A percentile compares a stretch with the other conserved stretches of the same genome.
These are phyloP conservation scores for Fusarium zealandicum DNA, from an alignment of 2,329 filamentous ascomycete genomes.

Conservation along the genomic window DNA sequence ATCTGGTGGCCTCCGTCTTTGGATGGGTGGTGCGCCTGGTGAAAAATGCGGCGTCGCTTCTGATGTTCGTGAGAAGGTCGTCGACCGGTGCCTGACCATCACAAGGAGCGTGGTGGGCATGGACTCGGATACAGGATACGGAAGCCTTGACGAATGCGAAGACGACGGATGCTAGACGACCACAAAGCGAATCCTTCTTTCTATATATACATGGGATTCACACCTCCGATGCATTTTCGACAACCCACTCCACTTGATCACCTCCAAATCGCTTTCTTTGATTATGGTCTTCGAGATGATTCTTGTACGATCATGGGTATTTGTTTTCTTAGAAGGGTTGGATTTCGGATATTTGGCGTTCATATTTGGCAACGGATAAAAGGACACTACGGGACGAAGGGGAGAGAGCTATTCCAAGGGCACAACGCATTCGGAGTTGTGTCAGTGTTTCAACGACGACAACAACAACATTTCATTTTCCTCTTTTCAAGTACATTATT, in stretches of 20 bases:
- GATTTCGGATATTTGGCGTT: conserved; percentile 36
- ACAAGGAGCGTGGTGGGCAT: conserved; percentile 66
- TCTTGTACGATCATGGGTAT: conserved; percentile 42
- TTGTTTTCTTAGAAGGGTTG: conserved; percentile 35
- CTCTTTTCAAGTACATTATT: conserved; percentile 24
- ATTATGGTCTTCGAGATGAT: conserved; percentile 27
- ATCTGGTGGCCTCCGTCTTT: conserved; percentile 64
- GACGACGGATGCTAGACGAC: conserved; percentile 41
- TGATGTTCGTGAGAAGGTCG: conserved; percentile 60
- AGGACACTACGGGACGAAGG: conserved; percentile 35
- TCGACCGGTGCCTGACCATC: conserved; percentile 63
- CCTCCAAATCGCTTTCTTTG: conserved; percentile 13
- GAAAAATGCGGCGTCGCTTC: conserved; percentile 59
- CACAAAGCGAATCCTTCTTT: conserved; percentile 5
- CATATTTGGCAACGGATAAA: conserved; percentile 36
- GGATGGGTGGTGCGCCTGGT: conserved; percentile 63
- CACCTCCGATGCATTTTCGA: conserved; percentile 7
- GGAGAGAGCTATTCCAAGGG: conserved; percentile 15
- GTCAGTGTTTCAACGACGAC: conserved; percentile 31
- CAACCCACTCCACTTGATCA: conserved; percentile 23
- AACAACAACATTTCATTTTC: conserved; percentile 14
- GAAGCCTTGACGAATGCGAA: conserved; percentile 61
- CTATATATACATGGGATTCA: conserved; percentile 9
- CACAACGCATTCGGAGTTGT: conserved; percentile 22
- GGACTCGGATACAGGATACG: conserved; percentile 67